Conservation (phyloP, 2,329 filamentous ascomycete genomes). For the Pseudocercospora ulei region DNA sequence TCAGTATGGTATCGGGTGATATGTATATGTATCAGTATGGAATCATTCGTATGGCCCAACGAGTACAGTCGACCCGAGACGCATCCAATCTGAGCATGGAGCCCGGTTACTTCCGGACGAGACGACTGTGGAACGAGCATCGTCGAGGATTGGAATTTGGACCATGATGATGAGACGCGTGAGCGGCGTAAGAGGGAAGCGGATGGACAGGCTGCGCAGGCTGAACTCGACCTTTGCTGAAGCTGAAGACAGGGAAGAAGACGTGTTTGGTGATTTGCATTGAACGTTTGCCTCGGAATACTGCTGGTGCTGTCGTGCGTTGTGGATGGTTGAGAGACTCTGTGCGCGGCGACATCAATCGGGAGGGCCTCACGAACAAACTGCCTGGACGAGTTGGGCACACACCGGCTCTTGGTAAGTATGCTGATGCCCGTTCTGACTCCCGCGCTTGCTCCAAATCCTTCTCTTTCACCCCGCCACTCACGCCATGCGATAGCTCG, state of each 20-base stretch:
- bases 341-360: constrained; percentile 57
- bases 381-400: constrained; percentile 75
- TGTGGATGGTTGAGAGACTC: constrained; percentile 64
- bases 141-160: constrained; percentile 46
- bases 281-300: constrained; percentile 74
- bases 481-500: too few species aligned
- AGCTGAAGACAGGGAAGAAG: background rate
- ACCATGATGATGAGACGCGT: constrained; percentile 33
- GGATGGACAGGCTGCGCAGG: constrained; percentile 20
- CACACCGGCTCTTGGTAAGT: constrained; percentile 55
- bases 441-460: too few species aligned
- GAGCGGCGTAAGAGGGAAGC: constrained; percentile 39
- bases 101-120: constrained; percentile 67
- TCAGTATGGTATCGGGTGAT: too few species aligned
- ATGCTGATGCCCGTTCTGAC: background rate
- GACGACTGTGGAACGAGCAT: constrained; percentile 71
- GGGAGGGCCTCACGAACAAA: constrained; percentile 86
- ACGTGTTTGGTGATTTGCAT: constrained; percentile 10
- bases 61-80: too few species aligned
- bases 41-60: too few species aligned
- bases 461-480: too few species aligned
- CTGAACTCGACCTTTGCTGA: background rate
- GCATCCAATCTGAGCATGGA: too few species aligned
- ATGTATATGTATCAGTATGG: too few species aligned
- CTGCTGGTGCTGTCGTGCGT: constrained; percentile 70